Evolutionary conservation across 148 eudicot species (phyloP).

Genomic region (Spergularia bocconei): DNA sequence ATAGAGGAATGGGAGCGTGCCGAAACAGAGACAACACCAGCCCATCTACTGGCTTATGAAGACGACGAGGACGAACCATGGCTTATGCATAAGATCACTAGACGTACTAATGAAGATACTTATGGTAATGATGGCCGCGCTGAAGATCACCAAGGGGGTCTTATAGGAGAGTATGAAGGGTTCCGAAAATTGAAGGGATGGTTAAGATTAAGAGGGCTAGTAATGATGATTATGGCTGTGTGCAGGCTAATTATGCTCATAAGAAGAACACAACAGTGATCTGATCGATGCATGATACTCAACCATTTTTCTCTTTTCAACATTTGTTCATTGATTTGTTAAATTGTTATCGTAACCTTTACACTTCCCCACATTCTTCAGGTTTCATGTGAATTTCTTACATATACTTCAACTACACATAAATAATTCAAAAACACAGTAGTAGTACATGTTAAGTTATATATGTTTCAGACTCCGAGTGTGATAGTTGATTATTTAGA

Average conservation of each 20-base stretch:
- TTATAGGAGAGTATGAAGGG: background rate
- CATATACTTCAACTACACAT: too few relatives aligned
- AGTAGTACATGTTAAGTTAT: too few relatives aligned
- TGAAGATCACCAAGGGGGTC: background rate
- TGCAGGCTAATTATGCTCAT: constrained; percentile 22
- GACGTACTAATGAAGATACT: background rate
- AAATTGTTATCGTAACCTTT: too few relatives aligned
- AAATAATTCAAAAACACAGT: too few relatives aligned
- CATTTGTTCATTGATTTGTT: too few relatives aligned
- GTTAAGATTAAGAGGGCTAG: constrained; percentile 12
- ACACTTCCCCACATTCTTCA: too few relatives aligned
- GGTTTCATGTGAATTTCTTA: too few relatives aligned
- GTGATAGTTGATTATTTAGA: too few relatives aligned
- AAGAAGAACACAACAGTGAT: constrained; percentile 3
- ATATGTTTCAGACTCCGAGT: too few relatives aligned
- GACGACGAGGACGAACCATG: constrained; percentile 23
- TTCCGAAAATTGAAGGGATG: background rate
- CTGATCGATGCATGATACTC: too few relatives aligned
- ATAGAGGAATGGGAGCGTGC: constrained; percentile 45
- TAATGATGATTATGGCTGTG: constrained; percentile 19
- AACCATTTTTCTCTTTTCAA: too few relatives aligned
- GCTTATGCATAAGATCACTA: background rate
- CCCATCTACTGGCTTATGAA: constrained; percentile 34
- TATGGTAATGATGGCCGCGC: background rate
- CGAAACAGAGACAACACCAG: constrained; percentile 35